Evolutionary conservation across 768 basidiomycete genomes (phyloP), one percentile per base, ranked within the genome.

Genomic region (Sarcodon sp.): DNA sequence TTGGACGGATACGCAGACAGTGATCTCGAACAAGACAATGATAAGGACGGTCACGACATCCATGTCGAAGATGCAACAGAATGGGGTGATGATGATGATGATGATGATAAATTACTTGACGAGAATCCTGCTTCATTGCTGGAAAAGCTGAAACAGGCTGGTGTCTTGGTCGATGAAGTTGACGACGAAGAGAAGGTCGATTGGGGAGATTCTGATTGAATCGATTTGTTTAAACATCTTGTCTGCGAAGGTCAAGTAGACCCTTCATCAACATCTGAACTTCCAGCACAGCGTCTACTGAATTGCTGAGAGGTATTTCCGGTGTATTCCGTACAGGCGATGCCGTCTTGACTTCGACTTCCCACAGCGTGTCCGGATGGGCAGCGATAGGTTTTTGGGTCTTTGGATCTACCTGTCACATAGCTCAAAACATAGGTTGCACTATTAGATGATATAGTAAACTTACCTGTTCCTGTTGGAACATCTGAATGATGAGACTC

Each of bases 191-290:
- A 72, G 7, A 65, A 66, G 39, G 69, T 73, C 12, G 77, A 79
- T 56, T 77, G 77, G 64, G 75, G 71, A 32, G 75, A 74, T 27
- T 69, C 7, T 36, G 36, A 21, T 55, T 47, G 15, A 12, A 31
- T 16, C 47, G 33, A 27, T 43, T 7, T 13, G 63, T 21, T 27
- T 59, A 88, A 52, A 79, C 67, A 53, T 88, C 86, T 56, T 83
- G 79, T 54, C 85, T 72, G 51, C 81, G 72, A 49, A 90, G 69
- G 61, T 89, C 87, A 41, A 90, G 65, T 47, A 88, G 61, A 7
- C 87, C 87, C 55, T 88, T 89, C 85, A 91, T 88, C 41, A 88
- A 69, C 11, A 77, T 66, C 57, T 90, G 88, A 9, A 90, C 79
- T 51, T 89, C 83, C 0, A 89, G 72, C 0, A 90, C 80, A 2